phyloP scores from a whole-genome alignment of 495 filamentous ascomycete species.

The Aspergillus diversus region DNA sequence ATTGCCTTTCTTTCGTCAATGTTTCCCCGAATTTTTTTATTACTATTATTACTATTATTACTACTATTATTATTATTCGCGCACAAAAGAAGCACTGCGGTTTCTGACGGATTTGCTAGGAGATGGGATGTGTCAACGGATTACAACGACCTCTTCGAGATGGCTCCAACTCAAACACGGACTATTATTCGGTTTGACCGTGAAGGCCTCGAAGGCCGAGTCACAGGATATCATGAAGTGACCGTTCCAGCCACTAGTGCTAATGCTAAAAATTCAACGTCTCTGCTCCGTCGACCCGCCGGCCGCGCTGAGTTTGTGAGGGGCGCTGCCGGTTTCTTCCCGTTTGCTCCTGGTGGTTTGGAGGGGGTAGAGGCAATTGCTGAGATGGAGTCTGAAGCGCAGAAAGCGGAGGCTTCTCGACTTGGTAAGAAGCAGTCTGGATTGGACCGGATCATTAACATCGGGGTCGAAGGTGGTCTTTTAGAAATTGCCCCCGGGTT shows the following conservation, averaged over 20 bases:
- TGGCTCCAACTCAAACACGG: conserved; percentile 89
- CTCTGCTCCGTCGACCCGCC: conserved; percentile 83
- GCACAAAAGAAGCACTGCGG: too few relatives aligned
- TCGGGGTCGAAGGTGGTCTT: conserved; percentile 75
- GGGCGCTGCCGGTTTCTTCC: conserved; percentile 94
- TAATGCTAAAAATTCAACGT: conserved; percentile 96
- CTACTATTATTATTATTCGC: too few relatives aligned
- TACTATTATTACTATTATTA: too few relatives aligned
- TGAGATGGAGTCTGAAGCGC: conserved; percentile 68
- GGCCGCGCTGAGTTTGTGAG: conserved; percentile 89
- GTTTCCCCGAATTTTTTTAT: too few relatives aligned
- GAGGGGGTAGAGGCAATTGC: conserved; percentile 85
- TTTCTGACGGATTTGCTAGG: conserved; percentile 40
- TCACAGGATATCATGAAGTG: conserved; percentile 93
- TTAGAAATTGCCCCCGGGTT: conserved; percentile 86
- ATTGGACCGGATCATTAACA: conserved; percentile 80
- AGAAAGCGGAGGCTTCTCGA: conserved; percentile 46
- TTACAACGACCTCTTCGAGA: conserved; percentile 76
- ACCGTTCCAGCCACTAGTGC: conserved; percentile 88
- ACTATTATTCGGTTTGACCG: conserved; percentile 90
- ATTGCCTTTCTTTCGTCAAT: too few relatives aligned
- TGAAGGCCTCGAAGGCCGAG: conserved; percentile 89
- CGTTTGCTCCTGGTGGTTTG: conserved; percentile 90
- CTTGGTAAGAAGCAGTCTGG: conserved; percentile 46
- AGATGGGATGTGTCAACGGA: conserved; percentile 83